Evolutionary conservation across 305 asterid genomes (phyloP).

Genomic region (Solanum hybrid): DNA sequence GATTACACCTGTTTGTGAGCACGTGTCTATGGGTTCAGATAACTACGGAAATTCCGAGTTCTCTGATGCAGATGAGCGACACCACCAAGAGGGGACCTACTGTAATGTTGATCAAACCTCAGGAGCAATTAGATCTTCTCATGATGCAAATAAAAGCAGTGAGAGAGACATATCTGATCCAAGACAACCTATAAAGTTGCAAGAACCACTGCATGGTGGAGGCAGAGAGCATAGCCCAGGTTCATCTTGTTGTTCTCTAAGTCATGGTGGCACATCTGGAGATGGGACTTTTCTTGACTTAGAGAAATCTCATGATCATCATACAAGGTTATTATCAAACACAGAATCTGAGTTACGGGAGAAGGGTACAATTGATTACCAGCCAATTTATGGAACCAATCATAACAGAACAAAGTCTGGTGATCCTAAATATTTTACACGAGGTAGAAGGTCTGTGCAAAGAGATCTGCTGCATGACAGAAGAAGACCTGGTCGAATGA

Average conservation of each 20-base stretch:
- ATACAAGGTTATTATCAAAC: constrained; percentile 7
- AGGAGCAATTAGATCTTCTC: constrained; percentile 20
- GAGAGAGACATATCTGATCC: constrained; percentile 11
- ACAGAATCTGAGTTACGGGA: constrained; percentile 9
- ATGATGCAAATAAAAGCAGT: constrained; percentile 17
- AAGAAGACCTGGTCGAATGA: constrained; percentile 14
- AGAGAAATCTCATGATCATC: constrained; percentile 12
- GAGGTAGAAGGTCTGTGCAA: constrained; percentile 16
- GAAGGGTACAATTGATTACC: constrained; percentile 12
- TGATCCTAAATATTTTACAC: constrained; percentile 13
- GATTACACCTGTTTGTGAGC: constrained; percentile 9
- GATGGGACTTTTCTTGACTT: constrained; percentile 8
- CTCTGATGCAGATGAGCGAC: constrained; percentile 32
- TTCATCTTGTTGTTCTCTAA: constrained; percentile 24
- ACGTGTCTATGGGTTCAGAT: constrained; percentile 23
- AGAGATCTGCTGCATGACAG: constrained; percentile 14
- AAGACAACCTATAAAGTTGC: constrained; percentile 14
- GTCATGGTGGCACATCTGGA: constrained; percentile 15
- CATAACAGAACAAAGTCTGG: constrained; percentile 10
- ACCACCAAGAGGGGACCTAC: constrained; percentile 16
- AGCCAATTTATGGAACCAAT: constrained; percentile 14
- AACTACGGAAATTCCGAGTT: constrained; percentile 25
- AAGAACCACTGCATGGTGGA: constrained; percentile 24
- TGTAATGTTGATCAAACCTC: constrained; percentile 30
- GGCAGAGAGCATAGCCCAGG: constrained; percentile 18